Percentiles rank a stretch among this genome's conserved stretches.
Evolutionary conservation across 495 filamentous ascomycete genomes (phyloP).

Genomic region (Bacidia rubella): DNA sequence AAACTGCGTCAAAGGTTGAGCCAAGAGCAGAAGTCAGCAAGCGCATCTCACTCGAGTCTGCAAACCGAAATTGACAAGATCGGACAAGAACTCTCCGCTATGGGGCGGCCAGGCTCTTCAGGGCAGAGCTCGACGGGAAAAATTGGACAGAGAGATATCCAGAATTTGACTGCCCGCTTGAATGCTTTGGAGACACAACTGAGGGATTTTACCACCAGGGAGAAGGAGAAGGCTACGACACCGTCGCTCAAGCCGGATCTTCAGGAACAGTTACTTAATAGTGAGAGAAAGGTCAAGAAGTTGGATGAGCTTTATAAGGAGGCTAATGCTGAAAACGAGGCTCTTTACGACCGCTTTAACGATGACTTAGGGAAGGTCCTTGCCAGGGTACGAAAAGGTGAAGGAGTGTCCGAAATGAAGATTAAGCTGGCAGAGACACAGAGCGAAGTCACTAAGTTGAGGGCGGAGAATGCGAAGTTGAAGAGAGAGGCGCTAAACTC

Average conservation of each 20-base stretch:
- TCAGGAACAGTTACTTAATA: constrained; percentile 57
- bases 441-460: constrained; percentile 55
- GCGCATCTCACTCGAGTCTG: constrained; percentile 50
- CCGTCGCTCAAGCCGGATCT: constrained; percentile 37
- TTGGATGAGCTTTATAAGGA: constrained; percentile 85
- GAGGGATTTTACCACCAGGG: constrained; percentile 38
- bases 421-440: constrained; percentile 48
- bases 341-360: constrained; percentile 88
- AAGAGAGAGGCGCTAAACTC: constrained; percentile 44
- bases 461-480: constrained; percentile 63
- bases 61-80: constrained; percentile 71
- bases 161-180: constrained; percentile 11
- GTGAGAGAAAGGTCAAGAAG: constrained; percentile 64
- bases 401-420: constrained; percentile 60
- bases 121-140: background rate
- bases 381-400: constrained; percentile 56
- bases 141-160: background rate
- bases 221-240: no score
- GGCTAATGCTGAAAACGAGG: constrained; percentile 82
- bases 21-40: constrained; percentile 60
- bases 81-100: constrained; percentile 60
- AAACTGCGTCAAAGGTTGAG: constrained; percentile 85
- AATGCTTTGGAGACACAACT: constrained; percentile 11
- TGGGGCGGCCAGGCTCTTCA: constrained; percentile 28
- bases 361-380: constrained; percentile 74